A percentile compares a stretch with the other conserved stretches of the same genome.
Evolutionary conservation across 2,329 filamentous ascomycete species (phyloP).

Genomic region (Sclerotinia minor): DNA sequence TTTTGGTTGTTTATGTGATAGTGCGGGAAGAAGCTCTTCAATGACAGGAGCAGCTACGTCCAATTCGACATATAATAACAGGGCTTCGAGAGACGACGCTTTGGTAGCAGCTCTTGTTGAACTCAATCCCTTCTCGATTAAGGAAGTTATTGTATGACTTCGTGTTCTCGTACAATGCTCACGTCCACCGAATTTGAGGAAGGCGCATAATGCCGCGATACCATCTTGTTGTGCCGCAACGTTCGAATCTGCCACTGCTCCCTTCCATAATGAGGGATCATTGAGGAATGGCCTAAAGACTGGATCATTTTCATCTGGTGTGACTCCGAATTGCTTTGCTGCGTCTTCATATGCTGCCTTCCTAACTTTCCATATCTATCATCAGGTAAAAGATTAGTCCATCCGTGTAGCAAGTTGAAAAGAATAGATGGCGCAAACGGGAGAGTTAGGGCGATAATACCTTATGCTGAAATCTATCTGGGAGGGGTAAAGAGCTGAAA

Average conservation of each 20-base stretch:
- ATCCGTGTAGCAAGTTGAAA: conserved; percentile 7
- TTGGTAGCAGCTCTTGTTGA: conserved; percentile 89
- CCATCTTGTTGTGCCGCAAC: conserved; percentile 96
- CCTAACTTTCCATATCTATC: conserved; percentile 88
- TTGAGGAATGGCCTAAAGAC: conserved; percentile 84
- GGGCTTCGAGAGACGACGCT: conserved; percentile 77
- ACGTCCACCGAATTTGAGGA: conserved; percentile 84
- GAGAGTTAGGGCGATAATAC: conserved; percentile 43
- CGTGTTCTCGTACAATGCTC: conserved; percentile 79
- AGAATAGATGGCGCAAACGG: neutral
- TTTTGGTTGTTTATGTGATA: conserved; percentile 90
- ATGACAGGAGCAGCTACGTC: conserved; percentile 83
- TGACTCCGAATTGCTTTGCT: conserved; percentile 79
- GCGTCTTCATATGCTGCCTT: conserved; percentile 95
- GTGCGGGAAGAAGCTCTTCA: conserved; percentile 81
- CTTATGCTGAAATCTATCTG: conserved; percentile 83
- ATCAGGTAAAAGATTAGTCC: conserved; percentile 33
- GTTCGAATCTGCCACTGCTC: conserved; percentile 89
- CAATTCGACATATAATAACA: conserved; percentile 86
- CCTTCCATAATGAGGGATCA: conserved; percentile 87
- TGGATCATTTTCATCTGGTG: conserved; percentile 81
- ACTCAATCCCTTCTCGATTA: conserved; percentile 87
- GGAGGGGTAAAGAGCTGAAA: conserved; percentile 73
- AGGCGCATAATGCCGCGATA: conserved; percentile 82
- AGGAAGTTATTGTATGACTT: conserved; percentile 68